phyloP scores from a whole-genome alignment of 148 eudicot genomes.

The Vaccinium macrocarpon region DNA sequence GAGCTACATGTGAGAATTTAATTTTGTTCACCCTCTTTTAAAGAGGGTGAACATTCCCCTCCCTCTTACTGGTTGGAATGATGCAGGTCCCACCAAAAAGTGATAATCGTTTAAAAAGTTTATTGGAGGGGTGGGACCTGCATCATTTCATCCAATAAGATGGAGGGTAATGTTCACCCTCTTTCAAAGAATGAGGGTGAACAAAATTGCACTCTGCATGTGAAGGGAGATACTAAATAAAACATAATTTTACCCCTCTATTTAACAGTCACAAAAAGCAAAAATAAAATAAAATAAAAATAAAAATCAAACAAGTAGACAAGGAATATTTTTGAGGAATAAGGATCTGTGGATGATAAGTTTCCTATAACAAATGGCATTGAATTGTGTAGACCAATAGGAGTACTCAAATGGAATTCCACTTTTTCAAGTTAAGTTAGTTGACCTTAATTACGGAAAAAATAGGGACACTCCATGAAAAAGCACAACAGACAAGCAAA shows the following conservation, averaged over 20 bases:
- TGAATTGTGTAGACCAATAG: background rate
- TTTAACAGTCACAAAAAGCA: background rate
- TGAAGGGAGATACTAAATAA: background rate
- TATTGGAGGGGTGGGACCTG: too few relatives aligned
- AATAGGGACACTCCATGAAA: background rate
- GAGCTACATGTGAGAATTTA: background rate
- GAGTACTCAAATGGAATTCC: background rate
- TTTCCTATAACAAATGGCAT: background rate
- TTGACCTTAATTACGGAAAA: background rate
- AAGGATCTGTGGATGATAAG: background rate
- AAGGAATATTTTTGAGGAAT: background rate
- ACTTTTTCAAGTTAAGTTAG: background rate
- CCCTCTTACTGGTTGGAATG: too few relatives aligned
- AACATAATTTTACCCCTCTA: background rate
- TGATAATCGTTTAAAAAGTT: too few relatives aligned
- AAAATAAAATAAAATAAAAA: background rate
- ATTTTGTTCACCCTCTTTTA: too few relatives aligned
- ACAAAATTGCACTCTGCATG: background rate
- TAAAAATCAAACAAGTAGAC: background rate
- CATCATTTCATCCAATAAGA: too few relatives aligned
- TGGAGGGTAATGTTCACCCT: too few relatives aligned
- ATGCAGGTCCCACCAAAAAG: too few relatives aligned
- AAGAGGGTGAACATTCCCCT: too few relatives aligned
- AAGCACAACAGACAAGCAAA: background rate
- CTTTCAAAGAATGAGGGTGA: too few relatives aligned